These are phyloP conservation scores for Hypoxylon sp. DNA, from an alignment of 2,329 filamentous ascomycete species.

Conservation along the genomic window DNA sequence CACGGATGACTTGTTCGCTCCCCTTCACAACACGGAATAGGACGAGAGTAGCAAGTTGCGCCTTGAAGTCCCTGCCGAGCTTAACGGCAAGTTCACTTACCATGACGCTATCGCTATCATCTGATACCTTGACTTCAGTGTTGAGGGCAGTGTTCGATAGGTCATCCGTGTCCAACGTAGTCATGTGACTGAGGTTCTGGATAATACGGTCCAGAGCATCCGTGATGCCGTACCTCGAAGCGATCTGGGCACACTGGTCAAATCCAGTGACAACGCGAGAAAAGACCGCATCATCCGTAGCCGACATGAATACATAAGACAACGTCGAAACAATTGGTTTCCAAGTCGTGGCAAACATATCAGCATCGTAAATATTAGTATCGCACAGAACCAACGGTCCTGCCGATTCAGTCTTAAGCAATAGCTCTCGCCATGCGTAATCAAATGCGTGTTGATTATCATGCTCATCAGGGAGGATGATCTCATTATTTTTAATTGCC, in stretches of 20 bases:
- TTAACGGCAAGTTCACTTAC: conserved; percentile 98
- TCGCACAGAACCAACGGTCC: conserved; percentile 83
- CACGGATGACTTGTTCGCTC: conserved; percentile 81
- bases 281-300: conserved; percentile 95
- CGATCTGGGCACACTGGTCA: conserved; percentile 94
- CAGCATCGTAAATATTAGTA: conserved; percentile 95
- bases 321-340: conserved; percentile 93
- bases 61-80: conserved; percentile 92
- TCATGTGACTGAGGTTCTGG: conserved; percentile 90
- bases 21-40: conserved; percentile 92
- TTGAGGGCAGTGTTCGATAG: conserved; percentile 90
- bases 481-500: conserved; percentile 92
- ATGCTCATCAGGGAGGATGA: conserved; percentile 96
- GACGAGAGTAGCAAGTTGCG: conserved; percentile 94
- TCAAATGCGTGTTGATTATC: conserved; percentile 97
- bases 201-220: conserved; percentile 95
- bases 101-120: conserved; percentile 86
- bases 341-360: conserved; percentile 98
- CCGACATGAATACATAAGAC: conserved; percentile 99
- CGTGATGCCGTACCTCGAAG: conserved; percentile 83
- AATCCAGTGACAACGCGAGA: conserved; percentile 94
- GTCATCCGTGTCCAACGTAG: conserved; percentile 82
- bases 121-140: conserved; percentile 92
- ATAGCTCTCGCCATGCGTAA: conserved; percentile 95
- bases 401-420: conserved; percentile 85